Base-by-base conservation (phyloP, 2,329 filamentous ascomycete species). In the Stagonosporopsis cucurbitacearum region DNA sequence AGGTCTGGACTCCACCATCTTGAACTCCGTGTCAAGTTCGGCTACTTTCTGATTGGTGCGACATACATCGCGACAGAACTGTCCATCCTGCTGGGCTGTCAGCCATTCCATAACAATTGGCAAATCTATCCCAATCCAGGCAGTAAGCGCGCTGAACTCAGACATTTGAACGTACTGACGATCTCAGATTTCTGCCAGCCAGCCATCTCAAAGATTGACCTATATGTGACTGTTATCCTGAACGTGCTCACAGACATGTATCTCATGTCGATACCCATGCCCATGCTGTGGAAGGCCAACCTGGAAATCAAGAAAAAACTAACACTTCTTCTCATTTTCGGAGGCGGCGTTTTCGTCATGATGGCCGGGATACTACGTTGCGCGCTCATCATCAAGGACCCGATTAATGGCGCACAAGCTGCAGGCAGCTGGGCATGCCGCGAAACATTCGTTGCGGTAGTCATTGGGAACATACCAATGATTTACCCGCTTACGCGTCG, bases 51-150 rank as follows among this genome's bases (percentile, higher is more conserved):
- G 32, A 77, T 86, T 30, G 73, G 73, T 0, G 61, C 60, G 2
- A 85, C 81, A 4, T 87, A 81, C 59, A 50, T 86, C 25, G 76
- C 76, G 0, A 79, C 80, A 5, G 70, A 84, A 25, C 73, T 81
- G 30, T 80, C 80, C 3, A 78, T 86, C 32, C 76, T 85, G 13
- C 72, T 82, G 3, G 78, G 79, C 7, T 87, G 85, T 59, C 76
- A 76, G 22, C 84, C 84, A 0, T 79, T 87, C 49, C 60, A 74
- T 23, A 78, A 78, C 35, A 82, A 84, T 63, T 87, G 84, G 84
- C 83, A 87, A 67, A 85, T 87, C 44, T 74, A 80, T 48, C 85
- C 85, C 0, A 70, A 87, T 26, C 84, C 84, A 0, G 83, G 84
- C 11, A 79, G 81, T 83, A 65, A 62, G 80, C 75, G 13, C 6